phyloP scores from a whole-genome alignment of 2,329 filamentous ascomycete species.

The Aspergillus aculeatinus region DNA sequence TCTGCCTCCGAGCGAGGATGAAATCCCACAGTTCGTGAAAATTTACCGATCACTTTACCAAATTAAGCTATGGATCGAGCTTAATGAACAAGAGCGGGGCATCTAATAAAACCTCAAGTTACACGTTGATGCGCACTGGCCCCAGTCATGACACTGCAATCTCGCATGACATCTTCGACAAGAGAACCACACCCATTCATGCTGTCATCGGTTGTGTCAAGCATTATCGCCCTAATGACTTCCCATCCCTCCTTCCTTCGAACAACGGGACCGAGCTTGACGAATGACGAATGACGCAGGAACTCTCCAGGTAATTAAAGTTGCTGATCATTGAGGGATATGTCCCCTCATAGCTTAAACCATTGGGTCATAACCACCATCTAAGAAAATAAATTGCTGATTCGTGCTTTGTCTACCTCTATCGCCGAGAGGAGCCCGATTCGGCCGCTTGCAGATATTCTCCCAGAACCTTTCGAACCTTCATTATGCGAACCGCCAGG shows the following conservation, averaged over 20 bases:
- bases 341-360: slow-evolving; percentile 17
- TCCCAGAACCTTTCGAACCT: slow-evolving; percentile 2
- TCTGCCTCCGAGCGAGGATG: not conserved
- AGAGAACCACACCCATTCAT: not conserved
- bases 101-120: slow-evolving; percentile 15
- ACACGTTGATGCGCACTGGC: slow-evolving; percentile 5
- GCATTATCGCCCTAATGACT: not conserved
- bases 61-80: not conserved
- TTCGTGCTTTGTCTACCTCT: slow-evolving; percentile 1
- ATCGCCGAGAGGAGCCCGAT: slow-evolving; percentile 5
- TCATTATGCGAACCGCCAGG: slow-evolving; percentile 2
- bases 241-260: not conserved
- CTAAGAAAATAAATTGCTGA: not conserved
- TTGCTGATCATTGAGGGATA: slow-evolving; percentile 19
- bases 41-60: not conserved
- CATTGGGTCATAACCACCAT: slow-evolving; percentile 5
- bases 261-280: slow-evolving; percentile 13
- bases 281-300: slow-evolving; percentile 18
- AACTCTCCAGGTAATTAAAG: slow-evolving; percentile 22
- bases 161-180: slow-evolving; percentile 15
- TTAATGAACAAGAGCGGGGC: not conserved
- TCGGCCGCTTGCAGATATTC: slow-evolving; percentile 8
- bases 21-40: not conserved
- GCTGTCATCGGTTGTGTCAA: slow-evolving; percentile 1
- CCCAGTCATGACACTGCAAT: slow-evolving; percentile 23